Base-by-base conservation (phyloP, 805 yeast genomes). In the Cyberlindnera galapagoensis region DNA sequence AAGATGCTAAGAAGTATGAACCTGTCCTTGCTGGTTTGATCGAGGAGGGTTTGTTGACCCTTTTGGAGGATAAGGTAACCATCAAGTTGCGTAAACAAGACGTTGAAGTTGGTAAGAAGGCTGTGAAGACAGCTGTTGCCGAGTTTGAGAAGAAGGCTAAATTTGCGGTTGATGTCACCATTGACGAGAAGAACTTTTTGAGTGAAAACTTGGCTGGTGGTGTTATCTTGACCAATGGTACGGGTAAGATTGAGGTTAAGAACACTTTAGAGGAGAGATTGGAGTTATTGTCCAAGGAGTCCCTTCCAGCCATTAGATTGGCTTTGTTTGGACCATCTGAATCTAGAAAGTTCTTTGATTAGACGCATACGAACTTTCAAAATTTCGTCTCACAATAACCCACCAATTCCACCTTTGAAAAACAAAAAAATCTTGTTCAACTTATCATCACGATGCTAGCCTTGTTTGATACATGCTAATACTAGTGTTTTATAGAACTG, bases 201-300 rank as follows among this genome's bases (percentile, higher is more conserved):
- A 70, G 69, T 44, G 69, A 75, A 27, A 79, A 76, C 30, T 53
- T 66, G 42, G 77, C 90, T 23, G 99, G 99, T 43, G 99, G 99
- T 55, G 85, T 78, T 24, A 60, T 86, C 28, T 69, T 85, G 29
- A 58, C 71, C 35, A 83, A 82, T 54, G 71, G 72, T 22, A 58
- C 72, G 26, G 94, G 94, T 34, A 85, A 82, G 63, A 87, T 92
- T 46, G 88, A 81, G 49, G 85, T 92, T 35, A 71, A 84, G 63
- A 92, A 92, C 67, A 88, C 98, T 29, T 71, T 92, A 52, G 96
- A 87, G 52, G 97, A 88, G 68, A 84, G 99, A 65, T 75, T 92
- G 53, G 73, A 79, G 51, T 63, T 92, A 41, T 70, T 92, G 50
- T 72, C 82, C 23, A 82, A 83, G 56, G 84, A 77, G 51, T 82